Evolutionary conservation across 1,284 basidiomycete genomes (phyloP).

Genomic region (Austroboletus novae-zelandiae): DNA sequence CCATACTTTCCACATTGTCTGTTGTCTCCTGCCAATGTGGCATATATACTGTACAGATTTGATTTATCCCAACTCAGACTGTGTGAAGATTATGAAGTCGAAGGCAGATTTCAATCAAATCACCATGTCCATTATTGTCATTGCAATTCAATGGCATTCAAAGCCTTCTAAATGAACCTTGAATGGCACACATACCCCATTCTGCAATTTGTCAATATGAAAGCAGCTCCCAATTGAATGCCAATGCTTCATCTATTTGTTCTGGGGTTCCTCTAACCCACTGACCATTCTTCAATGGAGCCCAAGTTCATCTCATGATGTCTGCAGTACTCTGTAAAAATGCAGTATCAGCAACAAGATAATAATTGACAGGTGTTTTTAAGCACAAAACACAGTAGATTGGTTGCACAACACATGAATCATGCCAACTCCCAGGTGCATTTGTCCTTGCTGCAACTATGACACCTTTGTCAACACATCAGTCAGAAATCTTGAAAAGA

Average conservation of each 20-base stretch:
- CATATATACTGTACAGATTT: slow-evolving; percentile 40
- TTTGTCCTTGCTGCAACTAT: slow-evolving; percentile 39
- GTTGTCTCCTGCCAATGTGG: slow-evolving; percentile 29
- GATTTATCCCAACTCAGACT: slow-evolving; percentile 36
- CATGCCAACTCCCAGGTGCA: slow-evolving; percentile 50
- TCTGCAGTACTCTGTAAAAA: slow-evolving; percentile 9
- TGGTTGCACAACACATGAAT: slow-evolving; percentile 37
- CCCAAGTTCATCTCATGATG: slow-evolving; percentile 33
- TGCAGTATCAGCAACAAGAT: slow-evolving; percentile 15
- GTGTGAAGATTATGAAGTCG: slow-evolving; percentile 34
- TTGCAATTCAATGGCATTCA: slow-evolving; percentile 36
- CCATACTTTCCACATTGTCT: slow-evolving; percentile 2
- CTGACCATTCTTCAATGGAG: slow-evolving; percentile 40
- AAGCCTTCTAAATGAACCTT: slow-evolving; percentile 43
- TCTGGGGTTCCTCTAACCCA: slow-evolving; percentile 23
- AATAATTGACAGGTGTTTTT: slow-evolving; percentile 10
- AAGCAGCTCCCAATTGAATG: too few relatives aligned
- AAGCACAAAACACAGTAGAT: slow-evolving; percentile 38
- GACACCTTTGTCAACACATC: slow-evolving; percentile 21
- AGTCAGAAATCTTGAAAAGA: neutral
- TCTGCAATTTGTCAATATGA: slow-evolving; percentile 31
- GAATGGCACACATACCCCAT: slow-evolving; percentile 44
- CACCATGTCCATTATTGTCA: slow-evolving; percentile 19
- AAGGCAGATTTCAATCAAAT: slow-evolving; percentile 33
- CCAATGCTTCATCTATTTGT: slow-evolving; percentile 20